These are phyloP conservation scores for Raphanus raphanistrum DNA, from an alignment of 345 rosid genomes.

Conservation along the genomic window DNA sequence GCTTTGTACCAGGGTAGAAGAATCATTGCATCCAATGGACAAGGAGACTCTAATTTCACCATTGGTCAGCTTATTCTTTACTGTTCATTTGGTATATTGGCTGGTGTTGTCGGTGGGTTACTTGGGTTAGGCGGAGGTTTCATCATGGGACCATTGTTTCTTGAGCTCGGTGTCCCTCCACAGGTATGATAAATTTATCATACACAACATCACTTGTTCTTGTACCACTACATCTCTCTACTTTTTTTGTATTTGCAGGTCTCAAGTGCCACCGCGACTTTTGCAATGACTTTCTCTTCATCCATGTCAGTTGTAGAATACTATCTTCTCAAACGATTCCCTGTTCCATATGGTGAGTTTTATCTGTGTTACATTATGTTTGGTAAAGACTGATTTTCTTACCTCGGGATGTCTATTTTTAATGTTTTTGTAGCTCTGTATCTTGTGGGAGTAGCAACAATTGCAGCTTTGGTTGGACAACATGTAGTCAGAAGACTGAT, in stretches of 20 bases:
- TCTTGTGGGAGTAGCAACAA: slow-evolving; percentile 52
- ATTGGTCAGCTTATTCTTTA: slow-evolving; percentile 56
- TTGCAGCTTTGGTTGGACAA: slow-evolving; percentile 62
- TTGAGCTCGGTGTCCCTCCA: slow-evolving; percentile 76
- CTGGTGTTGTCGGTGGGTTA: slow-evolving; percentile 76
- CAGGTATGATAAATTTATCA: slow-evolving; percentile 43
- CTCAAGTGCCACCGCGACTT: slow-evolving; percentile 84
- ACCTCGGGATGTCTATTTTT: background rate
- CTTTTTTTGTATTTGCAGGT: slow-evolving; percentile 43
- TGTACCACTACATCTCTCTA: background rate
- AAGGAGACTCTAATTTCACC: slow-evolving; percentile 38
- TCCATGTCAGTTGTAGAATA: slow-evolving; percentile 88
- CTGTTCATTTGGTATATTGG: slow-evolving; percentile 57
- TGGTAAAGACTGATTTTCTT: background rate
- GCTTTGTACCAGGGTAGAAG: slow-evolving; percentile 65
- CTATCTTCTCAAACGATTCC: slow-evolving; percentile 77
- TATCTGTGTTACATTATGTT: background rate
- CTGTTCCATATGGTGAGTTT: slow-evolving; percentile 69
- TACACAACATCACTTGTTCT: background rate
- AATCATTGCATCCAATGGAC: slow-evolving; percentile 65
- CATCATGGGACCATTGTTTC: slow-evolving; percentile 76
- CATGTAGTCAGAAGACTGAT: slow-evolving; percentile 59
- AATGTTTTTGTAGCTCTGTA: slow-evolving; percentile 48
- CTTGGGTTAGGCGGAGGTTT: slow-evolving; percentile 86
- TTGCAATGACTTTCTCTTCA: slow-evolving; percentile 84